Base-by-base conservation (phyloP, 176 grass and related monocot genomes). In the Aegilops speltoides region DNA sequence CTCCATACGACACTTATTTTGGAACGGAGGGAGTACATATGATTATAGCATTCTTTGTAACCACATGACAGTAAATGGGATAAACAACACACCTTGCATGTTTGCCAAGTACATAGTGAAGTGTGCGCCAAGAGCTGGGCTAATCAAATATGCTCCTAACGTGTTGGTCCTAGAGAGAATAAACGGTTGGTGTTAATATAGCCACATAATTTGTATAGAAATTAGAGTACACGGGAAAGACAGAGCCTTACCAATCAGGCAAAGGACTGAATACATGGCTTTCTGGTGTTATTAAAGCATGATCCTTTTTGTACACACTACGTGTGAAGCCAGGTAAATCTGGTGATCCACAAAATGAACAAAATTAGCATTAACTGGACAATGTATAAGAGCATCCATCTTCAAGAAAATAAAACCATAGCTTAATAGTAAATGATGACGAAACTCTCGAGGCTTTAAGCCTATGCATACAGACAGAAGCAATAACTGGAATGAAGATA, bases 271-370 rank as follows among this genome's bases (percentile, higher is more conserved):
- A 96, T 65, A 96, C 97, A 77, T 98, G 94, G 77, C 97, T 98
- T 91, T 98, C 97, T 50, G 97, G 94, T 73, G 94, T 94, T 91
- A 98, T 85, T 84, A 98, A 64, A 89, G 97, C 90, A 85, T 98
- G 93, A 60, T 94, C 92, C 73, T 87, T 92, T 84, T 87, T 90
- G 86, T 89, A 94, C 28, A 96, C 88, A 87, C 93, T 98, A 73
- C 97, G 92, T 67, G 94, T 98, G 74, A 98, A 96, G 85, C 97
- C 97, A 86, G 97, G 97, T 89, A 98, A 90, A 93, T 98, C 97
- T 98, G 83, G 37, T 74, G 26, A 85, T 82, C 38, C 82, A 73
- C 28, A 65, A 88, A 71, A 85, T n/a, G 20, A 80, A 25, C 16
- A 86, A 62, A 52, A 72, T 82, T 79, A 85, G 33, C 40, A 59